A percentile compares a stretch with the other conserved stretches of the same genome.
phyloP scores from a whole-genome alignment of 2,329 filamentous ascomycete genomes.

The Arachnomyces sp. region DNA sequence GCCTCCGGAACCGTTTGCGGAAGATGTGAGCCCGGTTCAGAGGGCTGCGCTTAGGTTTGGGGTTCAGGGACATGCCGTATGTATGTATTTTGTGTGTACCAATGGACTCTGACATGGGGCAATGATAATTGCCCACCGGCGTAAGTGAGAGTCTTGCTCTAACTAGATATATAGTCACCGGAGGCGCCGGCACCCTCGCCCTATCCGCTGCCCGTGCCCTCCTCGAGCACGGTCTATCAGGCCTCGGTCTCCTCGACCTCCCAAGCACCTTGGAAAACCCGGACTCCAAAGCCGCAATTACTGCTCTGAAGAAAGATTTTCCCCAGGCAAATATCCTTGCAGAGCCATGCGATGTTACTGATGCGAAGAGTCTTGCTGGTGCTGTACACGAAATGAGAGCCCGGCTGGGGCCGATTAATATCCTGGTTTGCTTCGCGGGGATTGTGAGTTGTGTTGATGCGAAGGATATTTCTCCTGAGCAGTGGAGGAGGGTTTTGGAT shows the following conservation, averaged over 20 bases:
- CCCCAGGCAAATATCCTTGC: slow-evolving; percentile 45
- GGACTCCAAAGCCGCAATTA: slow-evolving; percentile 35
- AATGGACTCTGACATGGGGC: too few species aligned
- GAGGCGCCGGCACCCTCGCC: slow-evolving; percentile 57
- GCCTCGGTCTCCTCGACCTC: slow-evolving; percentile 55
- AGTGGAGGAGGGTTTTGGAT: slow-evolving; percentile 58
- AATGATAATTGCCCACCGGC: slow-evolving; percentile 13
- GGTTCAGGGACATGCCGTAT: slow-evolving; percentile 24
- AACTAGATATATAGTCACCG: slow-evolving; percentile 42
- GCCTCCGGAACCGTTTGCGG: slow-evolving; percentile 17
- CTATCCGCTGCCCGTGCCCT: slow-evolving; percentile 52
- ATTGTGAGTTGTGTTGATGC: slow-evolving; percentile 57
- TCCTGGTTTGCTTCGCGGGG: slow-evolving; percentile 58
- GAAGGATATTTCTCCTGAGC: slow-evolving; percentile 47
- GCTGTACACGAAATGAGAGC: slow-evolving; percentile 13
- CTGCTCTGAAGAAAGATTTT: slow-evolving; percentile 45
- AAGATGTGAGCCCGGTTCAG: slow-evolving; percentile 16
- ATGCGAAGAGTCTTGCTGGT: slow-evolving; percentile 28
- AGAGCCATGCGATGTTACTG: slow-evolving; percentile 52
- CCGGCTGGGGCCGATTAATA: slow-evolving; percentile 45
- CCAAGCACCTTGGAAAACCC: slow-evolving; percentile 30
- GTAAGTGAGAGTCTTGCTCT: background rate
- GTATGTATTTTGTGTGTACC: slow-evolving; percentile 13
- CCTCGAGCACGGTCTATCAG: slow-evolving; percentile 57
- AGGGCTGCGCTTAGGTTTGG: slow-evolving; percentile 22